Evolutionary conservation across 495 filamentous ascomycete genomes (phyloP), one percentile per base, ranked within the genome.

Genomic region (Lasiosphaeria hispida): DNA sequence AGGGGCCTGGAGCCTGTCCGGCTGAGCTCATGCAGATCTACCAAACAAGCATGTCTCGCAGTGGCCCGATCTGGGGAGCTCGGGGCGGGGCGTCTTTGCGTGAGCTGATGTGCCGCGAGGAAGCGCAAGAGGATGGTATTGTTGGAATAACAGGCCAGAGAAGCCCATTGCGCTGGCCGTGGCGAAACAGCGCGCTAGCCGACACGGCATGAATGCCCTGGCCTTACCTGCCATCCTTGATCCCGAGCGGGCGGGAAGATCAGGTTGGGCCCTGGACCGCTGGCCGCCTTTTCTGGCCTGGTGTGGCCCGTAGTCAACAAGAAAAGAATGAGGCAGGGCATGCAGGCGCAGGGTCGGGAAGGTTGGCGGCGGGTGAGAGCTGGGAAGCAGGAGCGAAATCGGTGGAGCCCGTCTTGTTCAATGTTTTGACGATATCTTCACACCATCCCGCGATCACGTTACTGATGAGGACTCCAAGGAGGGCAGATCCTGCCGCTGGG

Each of bases 371-470:
- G 17, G 43, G 18, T 23, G 10, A 7, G 43, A 23, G 10, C 43
- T 23, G 43, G 43, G 43, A 17, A 17, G 43, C 43, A 10, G 10
- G 18, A 30, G 47, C 47, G 19, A 33, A 14, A 41, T 15, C 23
- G 35, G 51, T 30, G 17, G 36, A 14, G n/a, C 23, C 15, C 35
- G 11, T 4, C 14, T 19, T 9, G 35, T 15, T 53, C 14, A 41
- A 17, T 13, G 36, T n/a, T 45, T 51, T 58, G 58, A 39, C 57
- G 63, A 68, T 68, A 63, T 59, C 60, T 71, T 63, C 69, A 76
- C 72, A 74, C 71, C 73, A 70, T 64, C 63, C 62, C 51, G 57
- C 61, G 50, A 61, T 74, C 72, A 72, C 72, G 72, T 72, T 77
- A 71, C 70, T 68, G 68, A 52, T 48, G 65, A 66, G 64, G 70